These are phyloP conservation scores for Brassica juncea DNA, from an alignment of 345 rosid species.

Conservation along the genomic window DNA sequence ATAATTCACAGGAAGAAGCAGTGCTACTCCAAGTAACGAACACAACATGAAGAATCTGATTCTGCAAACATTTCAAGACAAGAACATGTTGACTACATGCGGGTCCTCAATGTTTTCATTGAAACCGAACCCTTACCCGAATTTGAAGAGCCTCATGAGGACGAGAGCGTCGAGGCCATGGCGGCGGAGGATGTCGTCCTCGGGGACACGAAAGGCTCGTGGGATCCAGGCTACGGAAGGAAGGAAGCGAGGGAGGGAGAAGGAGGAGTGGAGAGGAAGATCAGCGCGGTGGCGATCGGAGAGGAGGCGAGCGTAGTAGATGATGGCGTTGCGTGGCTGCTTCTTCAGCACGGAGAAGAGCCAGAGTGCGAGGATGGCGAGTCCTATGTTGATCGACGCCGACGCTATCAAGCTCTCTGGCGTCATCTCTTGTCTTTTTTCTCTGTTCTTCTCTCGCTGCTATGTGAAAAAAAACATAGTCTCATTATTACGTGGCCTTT, in stretches of 20 bases:
- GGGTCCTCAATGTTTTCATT: background rate
- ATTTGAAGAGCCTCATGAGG: constrained; percentile 81
- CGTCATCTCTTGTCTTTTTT: constrained; percentile 49
- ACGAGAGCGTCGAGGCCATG: constrained; percentile 80
- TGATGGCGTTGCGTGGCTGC: constrained; percentile 70
- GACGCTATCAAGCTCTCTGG: constrained; percentile 72
- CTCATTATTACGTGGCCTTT: constrained; percentile 25
- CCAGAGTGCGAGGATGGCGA: constrained; percentile 61
- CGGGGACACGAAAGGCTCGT: constrained; percentile 63
- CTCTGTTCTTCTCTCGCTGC: background rate
- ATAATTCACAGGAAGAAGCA: constrained; percentile 79
- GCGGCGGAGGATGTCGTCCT: constrained; percentile 64
- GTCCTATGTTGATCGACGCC: constrained; percentile 73
- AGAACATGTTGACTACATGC: background rate
- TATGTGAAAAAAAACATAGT: constrained; percentile 16
- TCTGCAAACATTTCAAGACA: constrained; percentile 42
- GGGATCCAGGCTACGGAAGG: constrained; percentile 91
- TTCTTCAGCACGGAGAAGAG: constrained; percentile 84
- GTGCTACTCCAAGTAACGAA: constrained; percentile 61
- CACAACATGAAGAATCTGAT: constrained; percentile 72
- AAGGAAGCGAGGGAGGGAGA: constrained; percentile 57
- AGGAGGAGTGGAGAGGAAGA: constrained; percentile 40
- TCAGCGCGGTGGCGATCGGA: constrained; percentile 37
- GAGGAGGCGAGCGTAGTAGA: constrained; percentile 83
- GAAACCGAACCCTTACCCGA: constrained; percentile 52